Evolutionary conservation across 345 rosid species (phyloP), one percentile per base, ranked within the genome.

Genomic region (Zanthoxylum bungeanum): DNA sequence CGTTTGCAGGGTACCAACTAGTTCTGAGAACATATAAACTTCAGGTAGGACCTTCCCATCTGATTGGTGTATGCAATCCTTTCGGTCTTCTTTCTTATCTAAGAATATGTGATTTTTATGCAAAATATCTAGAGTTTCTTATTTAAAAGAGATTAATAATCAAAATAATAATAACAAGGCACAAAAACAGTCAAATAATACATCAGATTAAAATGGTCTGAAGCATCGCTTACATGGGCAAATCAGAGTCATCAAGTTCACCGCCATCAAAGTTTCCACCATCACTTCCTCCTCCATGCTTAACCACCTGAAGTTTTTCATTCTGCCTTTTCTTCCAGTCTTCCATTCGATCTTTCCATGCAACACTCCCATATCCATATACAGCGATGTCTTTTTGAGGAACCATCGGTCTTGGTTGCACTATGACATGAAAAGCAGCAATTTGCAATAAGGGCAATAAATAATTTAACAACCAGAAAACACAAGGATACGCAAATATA

Each of bases 341-440:
- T 76, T 92, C 97, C 92, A 94, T 89, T 68, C 96, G 85, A 46
- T 89, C 93, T 68, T 94, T 94, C 98, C 98, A 93, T n/a, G 98
- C 98, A 40, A 93, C 97, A 69, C 98, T 94, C 46, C 97, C 97
- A 65, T 92, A 92, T 28, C 97, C 97, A 80, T 92, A 94, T 4
- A 86, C 88, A 4, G 97, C 90, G 52, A 87, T 86, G 74, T 92
- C 93, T 81, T 90, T 90, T 80, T 92, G 84, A 51, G 97, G 97
- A 75, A 87, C 96, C 98, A 94, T 94, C 7, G 97, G 89, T 70
- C 98, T 87, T 2, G 98, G 87, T 69, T 87, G 95, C 81, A 83
- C 98, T 91, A 82, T 52, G 73, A 67, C 14, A 72, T 64, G 51
- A 40, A 69, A 75, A 71, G n/a, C 62, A 51, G 24, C 30, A 70